These are phyloP conservation scores for Rhamnella rubrinervis DNA, from an alignment of 331 rosid species.

Conservation along the genomic window DNA sequence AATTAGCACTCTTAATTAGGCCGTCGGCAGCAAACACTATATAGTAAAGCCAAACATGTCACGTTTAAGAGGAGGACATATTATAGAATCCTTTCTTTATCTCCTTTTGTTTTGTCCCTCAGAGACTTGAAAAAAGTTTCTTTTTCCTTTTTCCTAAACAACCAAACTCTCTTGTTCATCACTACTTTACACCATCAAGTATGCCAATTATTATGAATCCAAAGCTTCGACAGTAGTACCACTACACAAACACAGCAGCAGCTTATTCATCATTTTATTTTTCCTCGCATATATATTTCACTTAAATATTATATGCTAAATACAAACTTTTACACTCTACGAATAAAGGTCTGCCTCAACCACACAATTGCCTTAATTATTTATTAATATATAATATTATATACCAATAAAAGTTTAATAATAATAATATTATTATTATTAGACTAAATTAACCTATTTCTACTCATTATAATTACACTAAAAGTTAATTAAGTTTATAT, in stretches of 20 bases:
- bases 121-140: background rate
- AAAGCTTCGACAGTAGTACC: background rate
- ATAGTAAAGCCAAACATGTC: background rate
- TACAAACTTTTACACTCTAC: no score
- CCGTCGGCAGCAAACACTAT: no score
- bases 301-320: no score
- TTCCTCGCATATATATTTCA: no score
- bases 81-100: background rate
- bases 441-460: background rate
- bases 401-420: no score
- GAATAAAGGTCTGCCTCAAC: no score
- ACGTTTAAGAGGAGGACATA: background rate
- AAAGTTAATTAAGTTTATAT: background rate
- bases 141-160: background rate
- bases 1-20: no score
- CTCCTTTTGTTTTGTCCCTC: background rate
- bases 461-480: background rate
- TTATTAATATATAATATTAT: no score
- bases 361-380: no score
- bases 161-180: background rate
- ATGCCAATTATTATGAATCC: slow-evolving; percentile 8
- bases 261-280: no score
- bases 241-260: background rate
- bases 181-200: background rate
- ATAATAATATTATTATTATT: no score